These are phyloP conservation scores for Phlyctochytrium planicorne DNA, from an alignment of 192 early-diverging fungal species.

Conservation along the genomic window DNA sequence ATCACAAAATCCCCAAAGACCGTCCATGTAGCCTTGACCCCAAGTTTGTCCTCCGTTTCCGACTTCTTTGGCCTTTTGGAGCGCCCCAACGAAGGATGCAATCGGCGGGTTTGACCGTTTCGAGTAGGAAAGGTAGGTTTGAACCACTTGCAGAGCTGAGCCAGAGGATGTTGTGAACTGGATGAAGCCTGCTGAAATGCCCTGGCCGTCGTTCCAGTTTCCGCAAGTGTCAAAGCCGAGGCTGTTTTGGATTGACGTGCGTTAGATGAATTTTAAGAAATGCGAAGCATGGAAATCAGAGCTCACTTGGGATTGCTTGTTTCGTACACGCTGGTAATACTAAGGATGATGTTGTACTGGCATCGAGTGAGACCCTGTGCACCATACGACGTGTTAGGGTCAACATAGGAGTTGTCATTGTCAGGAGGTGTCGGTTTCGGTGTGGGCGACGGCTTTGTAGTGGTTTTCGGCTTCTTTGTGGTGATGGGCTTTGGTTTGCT, in stretches of 20 bases:
- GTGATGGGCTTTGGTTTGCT: no score
- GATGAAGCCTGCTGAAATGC: constrained; percentile 29
- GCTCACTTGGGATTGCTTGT: not conserved
- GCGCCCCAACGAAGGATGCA: constrained; percentile 1
- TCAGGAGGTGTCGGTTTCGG: no score
- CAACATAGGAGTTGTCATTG: not conserved
- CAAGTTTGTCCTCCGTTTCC: not conserved
- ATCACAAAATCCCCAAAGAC: constrained; percentile 14
- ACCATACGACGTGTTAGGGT: not conserved
- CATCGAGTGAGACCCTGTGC: constrained; percentile 5
- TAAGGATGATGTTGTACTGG: constrained; percentile 22
- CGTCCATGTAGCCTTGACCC: constrained; percentile 5
- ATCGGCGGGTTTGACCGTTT: not conserved
- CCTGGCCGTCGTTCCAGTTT: constrained; percentile 17
- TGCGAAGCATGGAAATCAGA: no score
- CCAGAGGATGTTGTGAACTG: constrained; percentile 29
- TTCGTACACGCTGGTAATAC: constrained; percentile 14
- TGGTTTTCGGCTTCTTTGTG: no score
- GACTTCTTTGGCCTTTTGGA: not conserved
- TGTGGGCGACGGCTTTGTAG: not conserved
- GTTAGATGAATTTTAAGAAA: no score
- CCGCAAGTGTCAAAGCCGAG: no score
- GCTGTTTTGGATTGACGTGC: no score
- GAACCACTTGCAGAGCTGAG: constrained; percentile 3
- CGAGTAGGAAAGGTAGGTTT: not conserved